Base-by-base conservation (phyloP, 805 yeast species). In the Metschnikowia continentalis region DNA sequence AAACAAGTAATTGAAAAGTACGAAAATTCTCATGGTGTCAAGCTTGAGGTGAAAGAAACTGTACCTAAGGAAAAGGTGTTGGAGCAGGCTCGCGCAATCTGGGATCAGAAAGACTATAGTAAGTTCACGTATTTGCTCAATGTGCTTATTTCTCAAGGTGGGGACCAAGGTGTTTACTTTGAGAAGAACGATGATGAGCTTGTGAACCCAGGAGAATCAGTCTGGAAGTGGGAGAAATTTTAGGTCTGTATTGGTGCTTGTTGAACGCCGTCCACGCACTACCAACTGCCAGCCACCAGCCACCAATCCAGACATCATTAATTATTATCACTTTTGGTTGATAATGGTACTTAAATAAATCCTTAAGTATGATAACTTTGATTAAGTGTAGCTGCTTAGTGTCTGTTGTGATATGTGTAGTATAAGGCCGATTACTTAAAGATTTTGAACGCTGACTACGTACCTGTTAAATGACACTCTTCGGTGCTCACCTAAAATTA, bases 141-240 rank as follows among this genome's bases (percentile, higher is more conserved):
- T 6, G 59, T 56, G 14, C 33, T 61, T 19, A 35, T 48, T 3
- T 66, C 76, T 23, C 68, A 63, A 50, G 82, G 80, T 45, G 62
- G 55, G 11, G 80, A 60, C 67, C 35, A 30, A 7, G 82, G 82
- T 48, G 56, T 61, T 13, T 67, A 61, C 48, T 68, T 64, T 43
- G 53, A 59, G 11, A 47, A 59, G 1, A 68, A 67, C 49, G 70
- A 75, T 38, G 64, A 69, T 44, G 81, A 78, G 57, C 52, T 74
- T 22, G 63, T 78, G 50, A 78, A 78, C 61, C 81, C 81, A 3
- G 63, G 61, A 32, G 77, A 75, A 58, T 60, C 69, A 1, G 48
- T 70, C 22, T 77, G 75, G 71, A 75, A 69, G 53, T 77, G 79
- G 78, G 61, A 65, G 26, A 69, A 65, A 47, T 72, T 48, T 46